These are phyloP conservation scores for Clavulina sp. DNA, from an alignment of 768 basidiomycete genomes.

Conservation along the genomic window DNA sequence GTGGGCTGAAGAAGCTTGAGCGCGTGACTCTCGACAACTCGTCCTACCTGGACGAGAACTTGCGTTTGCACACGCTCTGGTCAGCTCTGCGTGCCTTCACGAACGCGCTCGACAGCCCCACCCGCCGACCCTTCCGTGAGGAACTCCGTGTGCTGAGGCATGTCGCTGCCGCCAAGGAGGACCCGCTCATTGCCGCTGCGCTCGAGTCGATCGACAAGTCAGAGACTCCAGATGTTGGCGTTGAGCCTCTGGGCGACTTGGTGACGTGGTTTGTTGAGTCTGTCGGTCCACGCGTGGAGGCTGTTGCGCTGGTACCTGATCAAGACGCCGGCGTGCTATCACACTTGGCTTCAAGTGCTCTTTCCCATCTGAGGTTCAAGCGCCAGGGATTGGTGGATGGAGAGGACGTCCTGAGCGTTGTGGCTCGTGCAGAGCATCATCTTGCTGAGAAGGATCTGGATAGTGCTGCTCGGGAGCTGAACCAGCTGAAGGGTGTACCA, in stretches of 20 bases:
- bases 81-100: slow-evolving; percentile 73
- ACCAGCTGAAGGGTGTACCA: slow-evolving; percentile 71
- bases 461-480: slow-evolving; percentile 73
- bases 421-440: slow-evolving; percentile 78
- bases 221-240: slow-evolving; percentile 59
- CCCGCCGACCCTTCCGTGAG: slow-evolving; percentile 70
- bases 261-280: slow-evolving; percentile 77
- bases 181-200: slow-evolving; percentile 44
- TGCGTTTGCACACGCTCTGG: slow-evolving; percentile 83
- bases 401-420: slow-evolving; percentile 66
- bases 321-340: slow-evolving; percentile 75
- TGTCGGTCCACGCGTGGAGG: slow-evolving; percentile 67
- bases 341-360: slow-evolving; percentile 61
- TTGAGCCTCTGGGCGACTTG: slow-evolving; percentile 81
- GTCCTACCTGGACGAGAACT: slow-evolving; percentile 78
- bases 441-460: slow-evolving; percentile 88
- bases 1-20: slow-evolving; percentile 79
- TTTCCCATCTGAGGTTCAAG: slow-evolving; percentile 64
- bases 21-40: slow-evolving; percentile 84
- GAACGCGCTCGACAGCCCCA: slow-evolving; percentile 43
- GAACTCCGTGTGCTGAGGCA: slow-evolving; percentile 74
- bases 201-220: slow-evolving; percentile 51
- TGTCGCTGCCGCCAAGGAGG: slow-evolving; percentile 51
- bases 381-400: slow-evolving; percentile 63
- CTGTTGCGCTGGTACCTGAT: slow-evolving; percentile 87